Base-by-base conservation (phyloP, 2,329 filamentous ascomycete genomes). In the Apiospora rasikravindrae region DNA sequence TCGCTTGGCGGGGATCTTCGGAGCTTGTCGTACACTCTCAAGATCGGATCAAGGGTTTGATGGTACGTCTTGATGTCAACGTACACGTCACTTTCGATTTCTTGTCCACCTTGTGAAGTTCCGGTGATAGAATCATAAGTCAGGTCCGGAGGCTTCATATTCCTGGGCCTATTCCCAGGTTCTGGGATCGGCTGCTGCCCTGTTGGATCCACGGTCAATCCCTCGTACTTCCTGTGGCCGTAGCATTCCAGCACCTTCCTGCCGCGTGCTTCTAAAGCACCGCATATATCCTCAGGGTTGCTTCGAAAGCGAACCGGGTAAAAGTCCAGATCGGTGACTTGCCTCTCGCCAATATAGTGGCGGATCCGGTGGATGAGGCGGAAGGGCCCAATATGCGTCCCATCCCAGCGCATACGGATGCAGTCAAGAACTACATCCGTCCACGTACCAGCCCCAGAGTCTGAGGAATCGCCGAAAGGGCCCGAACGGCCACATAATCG, bases 191-290 rank as follows among this genome's bases (percentile, higher is more conserved):
- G 2, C 22, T 40, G 57, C 5, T 40, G 19, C 3, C 57, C 57
- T 0, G 2, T 64, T 8, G 19, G 19, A 11, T 7, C 40, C n/a
- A 67, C 44, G 0, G 66, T 67, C 1, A 67, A 19, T 0, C 66
- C 66, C 2, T 67, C 66, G 5, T 67, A 67, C 40, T 47, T 67
- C 66, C 26, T 67, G 11, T 67, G 66, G 4, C 66, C 66, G 33
- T 44, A 19, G 44, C 40, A 67, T 19, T 19, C 26, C 11, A 67
- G n/a, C n/a, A 67, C n/a, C 11, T 19, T 45, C 40, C 33, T 44
- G n/a, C 66, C 66, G n/a, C 66, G 66, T 1, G 1, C n/a, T 22
- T 29, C 66, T 13, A 67, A 8, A 2, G 5, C 26, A 1, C 8
- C 7, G 40, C 40, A 44, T 19, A 67, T 45, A 10, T 26, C 16